Conservation (phyloP, 345 rosid species). For the Luvunga scandens region DNA sequence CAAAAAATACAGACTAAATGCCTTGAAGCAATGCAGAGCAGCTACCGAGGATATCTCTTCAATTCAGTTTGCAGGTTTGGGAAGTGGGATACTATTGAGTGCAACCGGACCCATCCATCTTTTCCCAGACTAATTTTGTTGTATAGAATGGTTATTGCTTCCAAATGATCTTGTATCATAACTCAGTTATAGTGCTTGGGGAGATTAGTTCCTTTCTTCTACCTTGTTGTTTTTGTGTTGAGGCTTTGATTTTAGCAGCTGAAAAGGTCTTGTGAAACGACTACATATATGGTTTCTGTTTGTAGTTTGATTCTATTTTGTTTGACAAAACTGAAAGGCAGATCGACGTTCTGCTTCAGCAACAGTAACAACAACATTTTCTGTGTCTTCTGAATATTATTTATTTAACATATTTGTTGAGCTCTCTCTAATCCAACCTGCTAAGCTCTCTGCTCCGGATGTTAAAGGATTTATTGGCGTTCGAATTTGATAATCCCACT, state of each 20-base stretch:
- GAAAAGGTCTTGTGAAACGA: not conserved
- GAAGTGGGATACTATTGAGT: not conserved
- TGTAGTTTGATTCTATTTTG: not conserved
- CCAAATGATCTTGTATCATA: slow-evolving; percentile 3
- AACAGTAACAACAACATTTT: no score
- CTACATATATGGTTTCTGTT: not conserved
- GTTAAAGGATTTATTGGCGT: no score
- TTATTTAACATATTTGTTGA: not conserved
- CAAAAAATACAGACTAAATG: not conserved
- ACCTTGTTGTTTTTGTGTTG: not conserved
- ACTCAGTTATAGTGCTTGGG: not conserved
- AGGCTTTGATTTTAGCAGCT: not conserved
- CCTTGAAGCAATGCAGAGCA: not conserved
- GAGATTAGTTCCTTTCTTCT: not conserved
- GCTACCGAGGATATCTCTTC: not conserved
- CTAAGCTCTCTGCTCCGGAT: no score
- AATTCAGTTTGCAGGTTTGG: not conserved
- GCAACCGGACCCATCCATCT: not conserved
- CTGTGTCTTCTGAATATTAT: not conserved
- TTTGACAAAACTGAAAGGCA: not conserved
- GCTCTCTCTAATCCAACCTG: no score
- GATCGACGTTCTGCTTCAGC: not conserved
- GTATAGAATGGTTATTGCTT: not conserved
- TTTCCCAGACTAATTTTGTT: not conserved
- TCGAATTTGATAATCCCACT: no score